Evolutionary conservation across 2,329 filamentous ascomycete genomes (phyloP), one percentile per base, ranked within the genome.

Genomic region (Alternaria solani): DNA sequence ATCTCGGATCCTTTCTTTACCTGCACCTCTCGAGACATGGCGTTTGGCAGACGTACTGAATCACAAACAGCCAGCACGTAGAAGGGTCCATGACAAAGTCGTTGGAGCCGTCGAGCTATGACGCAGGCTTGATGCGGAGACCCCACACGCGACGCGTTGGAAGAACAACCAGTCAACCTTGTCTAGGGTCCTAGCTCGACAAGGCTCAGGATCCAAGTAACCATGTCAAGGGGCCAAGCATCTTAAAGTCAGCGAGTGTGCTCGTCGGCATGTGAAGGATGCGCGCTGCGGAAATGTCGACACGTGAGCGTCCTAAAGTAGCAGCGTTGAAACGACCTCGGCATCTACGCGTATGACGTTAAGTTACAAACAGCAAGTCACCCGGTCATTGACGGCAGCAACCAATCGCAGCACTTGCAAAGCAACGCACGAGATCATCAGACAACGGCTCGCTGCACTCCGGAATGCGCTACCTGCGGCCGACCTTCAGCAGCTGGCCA

Each of bases 1-100:
- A 75, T 73, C 18, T 74, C 72, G 11, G 72, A 67, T 9, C 57
- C 67, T 43, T 70, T 74, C 60, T 72, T 75, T 6, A 76, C 66
- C 41, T 66, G 59, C 4, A 76, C 71, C 56, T 72, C 66, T n/a
- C 70, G 60, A 30, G 71, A 63, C 62, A 75, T 74, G 5, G 9
- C 59, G 38, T 55, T 4, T 38, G 36, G 23, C 14, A 7, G 0
- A 14, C n/a, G 46, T 23, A 2, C 11, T 38, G 46, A 49, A 25
- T 38, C 4, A 25, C 9, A 30, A 36, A 49, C 23, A 26, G 20
- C 30, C 26, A 7, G 30, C 7, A 25, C n/a, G 46, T 36, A 7
- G 14, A 12, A 9, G 32, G n/a, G 20, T 38, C 2, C 30, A 49
- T 25, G 20, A 34, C 32, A n/a, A 7, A 49, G 32, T 32, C 12